Conservation (phyloP, 495 filamentous ascomycete genomes). For the Penicillium cosmopolitanum region DNA sequence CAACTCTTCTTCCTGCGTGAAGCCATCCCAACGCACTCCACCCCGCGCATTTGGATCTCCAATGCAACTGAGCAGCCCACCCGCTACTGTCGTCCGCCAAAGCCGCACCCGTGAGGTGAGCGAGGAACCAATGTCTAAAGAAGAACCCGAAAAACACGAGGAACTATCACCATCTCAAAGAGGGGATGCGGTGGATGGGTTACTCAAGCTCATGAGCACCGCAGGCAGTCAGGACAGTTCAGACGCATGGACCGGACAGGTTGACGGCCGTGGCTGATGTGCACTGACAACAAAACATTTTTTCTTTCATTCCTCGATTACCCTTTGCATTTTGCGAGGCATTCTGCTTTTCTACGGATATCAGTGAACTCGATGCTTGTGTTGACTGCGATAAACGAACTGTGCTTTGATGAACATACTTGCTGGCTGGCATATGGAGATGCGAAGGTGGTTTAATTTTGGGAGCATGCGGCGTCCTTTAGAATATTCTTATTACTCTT, state of each 20-base stretch:
- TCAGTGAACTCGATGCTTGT: background rate
- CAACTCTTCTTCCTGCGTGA: slow-evolving; percentile 25
- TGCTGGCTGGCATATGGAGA: slow-evolving; percentile 4
- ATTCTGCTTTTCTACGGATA: slow-evolving; percentile 1
- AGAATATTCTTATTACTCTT: slow-evolving; percentile 17
- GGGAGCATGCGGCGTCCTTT: slow-evolving; percentile 21
- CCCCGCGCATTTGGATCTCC: slow-evolving; percentile 30
- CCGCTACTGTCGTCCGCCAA: slow-evolving; percentile 32
- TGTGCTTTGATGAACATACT: slow-evolving; percentile 14
- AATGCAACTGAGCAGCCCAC: slow-evolving; percentile 46
- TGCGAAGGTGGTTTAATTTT: slow-evolving; percentile 15
- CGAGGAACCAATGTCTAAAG: slow-evolving; percentile 17
- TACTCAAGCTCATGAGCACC: slow-evolving; percentile 47
- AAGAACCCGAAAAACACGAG: slow-evolving; percentile 13
- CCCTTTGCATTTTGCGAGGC: background rate
- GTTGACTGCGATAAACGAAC: slow-evolving; percentile 8
- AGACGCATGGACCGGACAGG: slow-evolving; percentile 27
- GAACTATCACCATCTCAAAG: slow-evolving; percentile 35
- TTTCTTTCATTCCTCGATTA: background rate
- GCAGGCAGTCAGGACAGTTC: slow-evolving; percentile 24
- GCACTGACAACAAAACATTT: too few species aligned
- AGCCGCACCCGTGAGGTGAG: slow-evolving; percentile 13
- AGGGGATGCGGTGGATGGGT: slow-evolving; percentile 47
- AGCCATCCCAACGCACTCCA: slow-evolving; percentile 31
- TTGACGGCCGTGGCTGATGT: background rate